Evolutionary conservation across 148 eudicot genomes (phyloP), one percentile per base, ranked within the genome.

Genomic region (Rhododendron mucronatum): DNA sequence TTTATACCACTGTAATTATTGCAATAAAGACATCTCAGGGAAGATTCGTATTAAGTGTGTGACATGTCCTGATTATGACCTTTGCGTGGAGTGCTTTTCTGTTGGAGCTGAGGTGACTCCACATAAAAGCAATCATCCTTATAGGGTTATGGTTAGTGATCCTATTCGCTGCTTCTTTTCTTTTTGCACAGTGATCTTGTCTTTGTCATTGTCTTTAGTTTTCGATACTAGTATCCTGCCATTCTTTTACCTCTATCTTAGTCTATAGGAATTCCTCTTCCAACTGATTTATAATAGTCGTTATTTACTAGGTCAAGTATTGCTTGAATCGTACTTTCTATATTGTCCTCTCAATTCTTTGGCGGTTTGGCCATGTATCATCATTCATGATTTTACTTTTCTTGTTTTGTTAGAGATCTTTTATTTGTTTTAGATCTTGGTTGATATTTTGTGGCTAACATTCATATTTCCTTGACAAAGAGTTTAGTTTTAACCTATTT

Each of bases 31-130:
- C 89, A 94, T 95, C 53, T 90, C 98, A 50, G 99, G 98, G 79
- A 94, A 88, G 88, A 91, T 94, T 82, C 95, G 98, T 82, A 93
- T 97, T 41, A 97, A 97, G 91, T 97, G 99, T 83, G 96, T 81
- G 48, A 82, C 89, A 28, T 97, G 99, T 90, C 89, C 99, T 76
- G 98, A 97, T 91, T 97, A 95, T 91, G 99, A 97, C 89, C 93
- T 95, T 51, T 97, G 99, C 83, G 78, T 95, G 78, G 99, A 97
- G 90, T 97, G 99, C 91, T 94, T 94, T 90, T 95, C 98, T 83
- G 98, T 97, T 45, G 99, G 99, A 86, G 98, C 95, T 61, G 98
- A 93, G 91, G 93, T 95, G 84, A 57, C 92, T 89, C 99, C 98
- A 83, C 99, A 97, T 90, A 93, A 94, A 89, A 92, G 94, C 91